These are phyloP conservation scores for Pascua guehoae DNA, from an alignment of 1,284 basidiomycete species.

Conservation along the genomic window DNA sequence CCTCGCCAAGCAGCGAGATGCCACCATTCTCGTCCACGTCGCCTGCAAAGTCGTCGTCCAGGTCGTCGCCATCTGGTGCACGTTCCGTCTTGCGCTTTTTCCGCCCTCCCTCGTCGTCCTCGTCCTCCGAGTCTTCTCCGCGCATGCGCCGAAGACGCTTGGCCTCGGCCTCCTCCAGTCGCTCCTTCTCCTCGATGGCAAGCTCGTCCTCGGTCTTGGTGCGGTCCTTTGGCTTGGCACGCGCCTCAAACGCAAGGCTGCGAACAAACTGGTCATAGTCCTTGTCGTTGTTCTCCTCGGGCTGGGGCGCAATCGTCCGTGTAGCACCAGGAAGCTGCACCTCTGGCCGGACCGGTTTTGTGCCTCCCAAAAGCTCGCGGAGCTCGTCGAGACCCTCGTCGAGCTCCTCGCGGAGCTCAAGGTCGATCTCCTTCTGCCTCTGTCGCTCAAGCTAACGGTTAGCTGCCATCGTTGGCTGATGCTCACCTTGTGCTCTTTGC, in stretches of 20 bases:
- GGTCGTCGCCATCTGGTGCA: conserved; percentile 63
- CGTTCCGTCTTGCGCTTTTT: conserved; percentile 36
- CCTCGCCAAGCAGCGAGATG: conserved; percentile 53
- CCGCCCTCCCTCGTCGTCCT: conserved; percentile 54
- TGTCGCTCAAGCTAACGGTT: conserved; percentile 55
- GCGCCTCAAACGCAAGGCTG: conserved; percentile 86
- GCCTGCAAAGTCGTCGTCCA: conserved; percentile 80
- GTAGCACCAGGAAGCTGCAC: conserved; percentile 50
- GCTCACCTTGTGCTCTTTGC: conserved; percentile 83
- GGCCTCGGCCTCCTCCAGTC: conserved; percentile 79
- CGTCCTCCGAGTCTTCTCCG: conserved; percentile 66
- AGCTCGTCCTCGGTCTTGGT: conserved; percentile 96
- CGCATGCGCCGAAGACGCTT: conserved; percentile 79
- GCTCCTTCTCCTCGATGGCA: conserved; percentile 81
- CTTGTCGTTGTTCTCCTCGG: conserved; percentile 40
- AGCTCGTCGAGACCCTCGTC: conserved; percentile 85
- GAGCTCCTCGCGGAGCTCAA: conserved; percentile 79
- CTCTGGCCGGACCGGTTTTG: conserved; percentile 52
- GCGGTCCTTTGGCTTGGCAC: conserved; percentile 90
- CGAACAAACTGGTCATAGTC: conserved; percentile 87
- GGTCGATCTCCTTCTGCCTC: conserved; percentile 79
- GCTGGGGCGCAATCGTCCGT: conserved; percentile 34
- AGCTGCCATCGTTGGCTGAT: no score
- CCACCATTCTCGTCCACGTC: conserved; percentile 54
- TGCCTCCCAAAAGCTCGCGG: conserved; percentile 67